Conservation (phyloP, 75 land plant genomes). For the Cryptomeria japonica region DNA sequence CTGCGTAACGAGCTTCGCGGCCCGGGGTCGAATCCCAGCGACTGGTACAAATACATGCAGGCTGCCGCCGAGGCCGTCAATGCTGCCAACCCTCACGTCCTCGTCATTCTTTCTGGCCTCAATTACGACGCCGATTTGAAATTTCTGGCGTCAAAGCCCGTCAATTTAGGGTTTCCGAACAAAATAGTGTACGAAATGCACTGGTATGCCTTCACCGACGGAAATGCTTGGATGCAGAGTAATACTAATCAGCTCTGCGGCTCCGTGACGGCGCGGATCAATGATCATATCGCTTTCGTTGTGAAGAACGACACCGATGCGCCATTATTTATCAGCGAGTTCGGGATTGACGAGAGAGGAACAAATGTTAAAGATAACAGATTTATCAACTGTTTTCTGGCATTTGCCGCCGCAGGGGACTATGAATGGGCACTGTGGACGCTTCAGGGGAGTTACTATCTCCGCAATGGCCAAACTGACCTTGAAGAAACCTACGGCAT, state of each 20-base stretch:
- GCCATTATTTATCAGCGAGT: constrained; percentile 53
- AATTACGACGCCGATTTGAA: constrained; percentile 33
- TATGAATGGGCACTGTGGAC: constrained; percentile 67
- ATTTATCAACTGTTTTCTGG: constrained; percentile 38
- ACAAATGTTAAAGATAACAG: constrained; percentile 19
- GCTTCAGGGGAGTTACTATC: constrained; percentile 55
- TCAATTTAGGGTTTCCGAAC: not conserved
- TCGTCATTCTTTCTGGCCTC: constrained; percentile 37
- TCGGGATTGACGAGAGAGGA: constrained; percentile 43
- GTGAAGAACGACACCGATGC: not conserved
- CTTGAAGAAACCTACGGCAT: constrained; percentile 46
- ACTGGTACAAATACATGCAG: constrained; percentile 33
- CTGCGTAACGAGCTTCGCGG: constrained; percentile 56
- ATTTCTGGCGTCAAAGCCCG: constrained; percentile 23
- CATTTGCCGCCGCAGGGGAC: constrained; percentile 32
- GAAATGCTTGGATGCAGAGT: not conserved
- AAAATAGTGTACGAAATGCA: constrained; percentile 51
- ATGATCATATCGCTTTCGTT: constrained; percentile 8
- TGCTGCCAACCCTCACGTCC: constrained; percentile 29
- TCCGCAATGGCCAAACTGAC: constrained; percentile 18
- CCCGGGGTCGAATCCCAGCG: constrained; percentile 12
- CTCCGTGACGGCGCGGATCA: not conserved
- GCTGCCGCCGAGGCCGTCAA: constrained; percentile 30
- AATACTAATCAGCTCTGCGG: constrained; percentile 8
- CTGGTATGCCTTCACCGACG: constrained; percentile 41